Evolutionary conservation across 768 basidiomycete species (phyloP).

Genomic region (Lentinus tigrinus): DNA sequence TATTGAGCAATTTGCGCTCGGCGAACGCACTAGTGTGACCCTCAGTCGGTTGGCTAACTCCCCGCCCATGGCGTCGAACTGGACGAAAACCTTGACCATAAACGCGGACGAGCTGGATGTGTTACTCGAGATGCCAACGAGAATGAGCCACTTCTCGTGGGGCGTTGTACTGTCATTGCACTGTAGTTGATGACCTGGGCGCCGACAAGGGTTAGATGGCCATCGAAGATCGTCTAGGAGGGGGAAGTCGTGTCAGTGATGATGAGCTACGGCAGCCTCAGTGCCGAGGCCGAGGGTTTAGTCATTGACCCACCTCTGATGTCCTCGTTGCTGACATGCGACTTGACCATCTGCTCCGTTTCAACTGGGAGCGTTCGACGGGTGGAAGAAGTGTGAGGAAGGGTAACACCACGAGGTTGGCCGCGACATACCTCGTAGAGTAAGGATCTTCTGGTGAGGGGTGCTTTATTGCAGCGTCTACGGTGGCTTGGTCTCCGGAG

Average conservation of each 20-base stretch:
- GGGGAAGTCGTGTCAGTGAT: slow-evolving; percentile 71
- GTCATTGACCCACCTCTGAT: slow-evolving; percentile 97
- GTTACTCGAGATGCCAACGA: slow-evolving; percentile 93
- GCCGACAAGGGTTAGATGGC: slow-evolving; percentile 90
- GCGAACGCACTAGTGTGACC: slow-evolving; percentile 98
- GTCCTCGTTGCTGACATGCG: slow-evolving; percentile 91
- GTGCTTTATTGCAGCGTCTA: slow-evolving; percentile 99
- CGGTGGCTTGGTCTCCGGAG: slow-evolving; percentile 91
- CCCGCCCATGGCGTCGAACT: slow-evolving; percentile 88
- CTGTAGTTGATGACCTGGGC: slow-evolving; percentile 99
- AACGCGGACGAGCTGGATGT: slow-evolving; percentile 91
- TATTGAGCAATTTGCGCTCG: slow-evolving; percentile 82
- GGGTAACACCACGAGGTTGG: not conserved
- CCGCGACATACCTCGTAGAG: slow-evolving; percentile 73
- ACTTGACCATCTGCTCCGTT: slow-evolving; percentile 96
- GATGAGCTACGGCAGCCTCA: slow-evolving; percentile 85
- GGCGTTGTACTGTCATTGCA: slow-evolving; percentile 78
- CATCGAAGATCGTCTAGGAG: slow-evolving; percentile 93
- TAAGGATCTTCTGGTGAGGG: slow-evolving; percentile 94
- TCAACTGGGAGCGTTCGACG: slow-evolving; percentile 93
- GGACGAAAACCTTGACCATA: slow-evolving; percentile 99
- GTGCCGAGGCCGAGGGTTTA: slow-evolving; percentile 94
- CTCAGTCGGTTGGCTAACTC: slow-evolving; percentile 96
- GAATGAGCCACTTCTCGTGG: slow-evolving; percentile 97
- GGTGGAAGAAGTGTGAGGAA: slow-evolving; percentile 47